phyloP scores from a whole-genome alignment of 2,329 filamentous ascomycete genomes.

The Dryadomyces sulphureus region DNA sequence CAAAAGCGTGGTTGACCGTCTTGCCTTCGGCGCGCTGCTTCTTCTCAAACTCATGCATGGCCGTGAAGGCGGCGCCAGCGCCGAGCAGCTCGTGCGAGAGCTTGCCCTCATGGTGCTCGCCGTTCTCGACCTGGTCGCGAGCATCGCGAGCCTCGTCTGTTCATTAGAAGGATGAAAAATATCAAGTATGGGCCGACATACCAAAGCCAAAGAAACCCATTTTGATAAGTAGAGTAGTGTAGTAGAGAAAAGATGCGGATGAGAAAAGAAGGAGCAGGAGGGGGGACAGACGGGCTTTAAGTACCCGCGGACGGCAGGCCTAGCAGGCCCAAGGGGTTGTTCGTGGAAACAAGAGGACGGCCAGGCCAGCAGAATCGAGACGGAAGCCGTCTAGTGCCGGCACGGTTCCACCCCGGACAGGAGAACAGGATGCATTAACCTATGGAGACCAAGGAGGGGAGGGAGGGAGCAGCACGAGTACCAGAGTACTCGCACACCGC shows the following conservation, averaged over 20 bases:
- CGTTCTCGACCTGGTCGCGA: conserved; percentile 28
- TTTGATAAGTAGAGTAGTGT: neutral
- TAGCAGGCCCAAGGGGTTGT: neutral
- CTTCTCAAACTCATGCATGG: conserved; percentile 69
- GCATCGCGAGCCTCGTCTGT: conserved; percentile 25
- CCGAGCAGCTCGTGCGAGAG: conserved; percentile 61
- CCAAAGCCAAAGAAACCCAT: conserved; percentile 12
- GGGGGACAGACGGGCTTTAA: conserved; percentile 5
- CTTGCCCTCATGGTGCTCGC: conserved; percentile 39
- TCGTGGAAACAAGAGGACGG: neutral
- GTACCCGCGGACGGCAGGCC: conserved; percentile 2
- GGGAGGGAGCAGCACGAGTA: neutral
- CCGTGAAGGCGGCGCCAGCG: conserved; percentile 63
- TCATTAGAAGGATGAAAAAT: neutral
- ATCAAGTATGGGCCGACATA: neutral
- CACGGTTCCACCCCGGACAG: neutral
- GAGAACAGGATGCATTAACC: neutral
- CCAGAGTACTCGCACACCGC: too few relatives aligned
- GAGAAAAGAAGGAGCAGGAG: neutral
- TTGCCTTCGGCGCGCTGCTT: conserved; percentile 58
- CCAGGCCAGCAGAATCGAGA: neutral
- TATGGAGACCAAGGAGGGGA: neutral
- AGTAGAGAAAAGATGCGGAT: neutral
- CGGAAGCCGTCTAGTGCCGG: conserved; percentile 1
- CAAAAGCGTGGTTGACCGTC: conserved; percentile 55